A percentile compares a stretch with the other conserved stretches of the same genome.
These are phyloP conservation scores for Fusarium globosum DNA, from an alignment of 2,329 filamentous ascomycete genomes.

Conservation along the genomic window DNA sequence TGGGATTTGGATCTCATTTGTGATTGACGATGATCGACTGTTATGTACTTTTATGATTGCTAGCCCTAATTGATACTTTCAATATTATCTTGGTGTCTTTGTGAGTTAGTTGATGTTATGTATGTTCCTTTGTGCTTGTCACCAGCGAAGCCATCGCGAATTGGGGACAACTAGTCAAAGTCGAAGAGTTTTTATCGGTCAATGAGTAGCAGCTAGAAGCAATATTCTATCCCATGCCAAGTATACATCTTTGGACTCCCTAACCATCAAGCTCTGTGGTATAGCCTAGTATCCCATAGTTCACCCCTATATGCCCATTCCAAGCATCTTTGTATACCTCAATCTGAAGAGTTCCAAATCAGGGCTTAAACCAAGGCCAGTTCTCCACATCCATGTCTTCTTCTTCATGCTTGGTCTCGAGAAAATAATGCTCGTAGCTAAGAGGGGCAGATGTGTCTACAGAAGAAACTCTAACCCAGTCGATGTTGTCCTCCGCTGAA, in stretches of 20 bases:
- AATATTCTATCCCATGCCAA: neutral
- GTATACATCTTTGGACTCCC: neutral
- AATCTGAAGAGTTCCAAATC: neutral
- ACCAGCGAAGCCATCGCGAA: constrained; percentile 6
- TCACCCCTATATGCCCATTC: neutral
- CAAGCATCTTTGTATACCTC: neutral
- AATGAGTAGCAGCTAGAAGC: neutral
- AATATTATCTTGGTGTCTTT: neutral
- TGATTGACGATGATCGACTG: constrained; percentile 19
- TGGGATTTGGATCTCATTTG: constrained; percentile 40
- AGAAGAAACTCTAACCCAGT: neutral
- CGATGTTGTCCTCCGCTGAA: neutral
- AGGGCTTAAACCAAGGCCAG: neutral
- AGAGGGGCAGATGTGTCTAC: neutral
- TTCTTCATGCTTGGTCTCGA: neutral
- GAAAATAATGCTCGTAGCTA: neutral
- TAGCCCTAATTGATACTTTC: constrained; percentile 23
- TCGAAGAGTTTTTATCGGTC: neutral
- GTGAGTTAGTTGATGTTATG: neutral
- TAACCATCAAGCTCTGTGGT: neutral
- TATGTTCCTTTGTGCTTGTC: neutral
- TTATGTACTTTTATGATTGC: constrained; percentile 37
- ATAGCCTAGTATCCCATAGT: constrained; percentile 4
- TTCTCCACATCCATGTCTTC: neutral
- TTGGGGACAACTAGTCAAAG: neutral